Percentiles rank a stretch among this genome's conserved stretches.
Conservation (phyloP, 139 green algal genomes). For the Eudorina sp. region DNA sequence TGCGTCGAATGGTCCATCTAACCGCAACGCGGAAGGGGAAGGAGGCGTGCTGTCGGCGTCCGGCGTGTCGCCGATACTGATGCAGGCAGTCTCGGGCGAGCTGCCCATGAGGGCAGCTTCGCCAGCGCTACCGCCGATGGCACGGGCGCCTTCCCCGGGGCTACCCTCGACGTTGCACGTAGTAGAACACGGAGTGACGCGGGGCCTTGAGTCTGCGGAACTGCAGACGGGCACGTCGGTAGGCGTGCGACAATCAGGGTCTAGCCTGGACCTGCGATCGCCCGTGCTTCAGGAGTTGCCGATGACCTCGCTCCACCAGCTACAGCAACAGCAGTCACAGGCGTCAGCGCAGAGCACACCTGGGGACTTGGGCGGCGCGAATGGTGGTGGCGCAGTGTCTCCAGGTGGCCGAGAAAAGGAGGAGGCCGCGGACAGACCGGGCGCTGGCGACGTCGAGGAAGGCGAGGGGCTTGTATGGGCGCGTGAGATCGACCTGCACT, state of each 20-base stretch:
- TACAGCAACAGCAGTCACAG: background rate
- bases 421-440: background rate
- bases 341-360: background rate
- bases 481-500: constrained; percentile 76
- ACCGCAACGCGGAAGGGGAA: background rate
- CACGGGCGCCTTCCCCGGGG: background rate
- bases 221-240: background rate
- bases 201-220: background rate
- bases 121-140: background rate
- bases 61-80: background rate
- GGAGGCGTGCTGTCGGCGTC: background rate
- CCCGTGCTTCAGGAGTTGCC: constrained; percentile 30
- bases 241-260: background rate
- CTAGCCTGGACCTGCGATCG: constrained; percentile 18
- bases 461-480: background rate
- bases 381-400: background rate
- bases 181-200: too few relatives aligned
- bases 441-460: constrained; percentile 31
- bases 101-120: background rate
- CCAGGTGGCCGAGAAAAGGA: background rate
- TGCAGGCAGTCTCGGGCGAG: constrained; percentile 11
- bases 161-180: background rate
- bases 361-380: background rate
- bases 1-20: background rate
- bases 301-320: background rate